Base-by-base conservation (phyloP, 495 filamentous ascomycete genomes). In the Amphirosellinia nigrospora region DNA sequence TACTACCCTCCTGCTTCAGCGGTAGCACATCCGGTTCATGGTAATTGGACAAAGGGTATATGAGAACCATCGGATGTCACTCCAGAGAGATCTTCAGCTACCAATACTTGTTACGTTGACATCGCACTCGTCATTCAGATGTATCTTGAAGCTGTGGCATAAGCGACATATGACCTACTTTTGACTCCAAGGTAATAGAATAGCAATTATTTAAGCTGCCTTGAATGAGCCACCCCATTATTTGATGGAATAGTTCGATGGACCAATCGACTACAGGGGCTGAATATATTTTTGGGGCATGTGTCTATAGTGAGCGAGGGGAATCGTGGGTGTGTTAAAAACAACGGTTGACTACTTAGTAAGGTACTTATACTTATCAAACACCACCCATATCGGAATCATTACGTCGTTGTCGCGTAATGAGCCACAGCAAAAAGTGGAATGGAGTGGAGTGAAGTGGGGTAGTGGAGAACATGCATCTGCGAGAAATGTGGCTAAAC, bases 401-500 rank as follows among this genome's bases (percentile, higher is more conserved):
- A 34, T 61, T 38, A 38, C 34, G 58, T 41, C 58, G 34, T 41
- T 41, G 34, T 15, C 10, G 34, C 30, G 34, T 41, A 34, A 58
- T 32, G 13, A 61, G 34, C 36, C 58, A 39, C 36, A 23, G n/a
- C 9, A 0, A 41, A 15, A 61, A 13, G 21, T 28, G 19, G 34
- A 26, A 5, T 10, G 9, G 34, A 8, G 13, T 36, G 4, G 16
- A 7, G 36, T 26, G 34, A 32, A 6, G 8, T 36, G 19, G 32
- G 38, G 55, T 58, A 58, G 55, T 58, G 55, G 55, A 13, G 55
- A 6, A 58, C 32, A 58, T 36, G 53, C 32, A 36, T 3, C 28
- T 36, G 53, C 16, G 11, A 58, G 19, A 58, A 58, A 11, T 58
- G 55, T 58, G 55, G 46, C 63, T 65, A 34, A 41, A 39, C 15